Evolutionary conservation across 345 rosid genomes (phyloP).

Genomic region (Iberis pinnata): DNA sequence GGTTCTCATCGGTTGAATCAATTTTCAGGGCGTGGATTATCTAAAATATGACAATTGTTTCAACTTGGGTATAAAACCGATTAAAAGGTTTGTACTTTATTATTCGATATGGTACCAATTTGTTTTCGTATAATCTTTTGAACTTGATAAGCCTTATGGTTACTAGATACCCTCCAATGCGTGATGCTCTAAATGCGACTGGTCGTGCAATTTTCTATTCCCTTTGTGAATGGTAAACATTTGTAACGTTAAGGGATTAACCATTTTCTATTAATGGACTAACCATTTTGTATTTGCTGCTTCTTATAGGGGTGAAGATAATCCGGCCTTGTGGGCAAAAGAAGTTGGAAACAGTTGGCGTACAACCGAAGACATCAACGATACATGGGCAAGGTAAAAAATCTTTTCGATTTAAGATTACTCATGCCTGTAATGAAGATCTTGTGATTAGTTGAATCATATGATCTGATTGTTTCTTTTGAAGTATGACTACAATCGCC

Average conservation of each 20-base stretch:
- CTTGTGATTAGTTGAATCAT: conserved; percentile 1
- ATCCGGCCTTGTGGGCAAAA: conserved; percentile 92
- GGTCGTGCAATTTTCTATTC: conserved; percentile 73
- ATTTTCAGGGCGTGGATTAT: conserved; percentile 79
- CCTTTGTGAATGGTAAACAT: conserved; percentile 78
- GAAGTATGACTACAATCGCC: conserved; percentile 88
- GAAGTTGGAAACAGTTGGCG: conserved; percentile 99
- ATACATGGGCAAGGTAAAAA: conserved; percentile 89
- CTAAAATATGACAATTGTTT: conserved; percentile 94
- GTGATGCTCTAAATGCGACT: conserved; percentile 71
- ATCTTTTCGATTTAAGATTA: conserved; percentile 18
- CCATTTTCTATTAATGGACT: background rate
- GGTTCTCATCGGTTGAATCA: conserved; percentile 11
- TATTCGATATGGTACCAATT: conserved; percentile 4
- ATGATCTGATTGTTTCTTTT: conserved; percentile 14
- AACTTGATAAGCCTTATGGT: conserved; percentile 16
- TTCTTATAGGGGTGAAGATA: conserved; percentile 66
- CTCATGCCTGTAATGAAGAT: background rate
- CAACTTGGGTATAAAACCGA: conserved; percentile 75
- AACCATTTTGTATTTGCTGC: conserved; percentile 2
- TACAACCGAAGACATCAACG: conserved; percentile 85
- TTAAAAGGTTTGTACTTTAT: conserved; percentile 46
- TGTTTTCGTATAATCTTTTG: background rate
- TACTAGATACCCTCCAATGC: conserved; percentile 92
- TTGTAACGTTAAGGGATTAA: background rate